A percentile compares a stretch with the other conserved stretches of the same genome.
phyloP scores from a whole-genome alignment of 495 filamentous ascomycete genomes.

The Penicillium daleae region DNA sequence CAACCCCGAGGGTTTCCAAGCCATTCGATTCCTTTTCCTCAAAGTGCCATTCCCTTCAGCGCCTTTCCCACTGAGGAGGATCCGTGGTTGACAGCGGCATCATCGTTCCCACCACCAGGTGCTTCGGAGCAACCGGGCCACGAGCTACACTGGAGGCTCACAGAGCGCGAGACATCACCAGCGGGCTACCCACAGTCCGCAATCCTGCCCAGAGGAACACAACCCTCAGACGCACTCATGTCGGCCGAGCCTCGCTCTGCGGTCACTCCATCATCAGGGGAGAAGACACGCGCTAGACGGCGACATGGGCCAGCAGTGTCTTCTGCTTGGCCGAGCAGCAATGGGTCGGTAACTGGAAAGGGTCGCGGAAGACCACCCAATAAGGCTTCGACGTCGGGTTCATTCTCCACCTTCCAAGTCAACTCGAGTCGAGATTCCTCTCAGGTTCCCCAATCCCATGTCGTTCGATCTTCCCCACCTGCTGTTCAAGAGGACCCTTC shows the following conservation, averaged over 20 bases:
- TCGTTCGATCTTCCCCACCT: conserved; percentile 35
- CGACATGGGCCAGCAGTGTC: conserved; percentile 94
- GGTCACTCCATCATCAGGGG: conserved; percentile 59
- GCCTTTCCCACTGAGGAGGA: conserved; percentile 62
- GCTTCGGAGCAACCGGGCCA: conserved; percentile 37
- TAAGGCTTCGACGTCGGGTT: conserved; percentile 72
- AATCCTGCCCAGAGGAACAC: conserved; percentile 63
- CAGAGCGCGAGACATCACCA: conserved; percentile 59
- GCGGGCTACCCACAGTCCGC: conserved; percentile 80
- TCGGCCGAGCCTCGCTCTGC: conserved; percentile 70
- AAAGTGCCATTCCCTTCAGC: conserved; percentile 63
- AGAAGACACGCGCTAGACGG: conserved; percentile 61
- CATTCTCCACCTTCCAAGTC: conserved; percentile 86
- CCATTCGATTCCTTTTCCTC: conserved; percentile 55
- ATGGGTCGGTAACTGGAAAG: conserved; percentile 69
- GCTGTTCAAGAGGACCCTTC: conserved; percentile 32
- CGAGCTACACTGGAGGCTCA: conserved; percentile 53
- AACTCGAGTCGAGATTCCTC: conserved; percentile 56
- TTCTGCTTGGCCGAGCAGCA: conserved; percentile 85
- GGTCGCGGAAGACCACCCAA: conserved; percentile 83
- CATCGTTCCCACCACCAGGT: conserved; percentile 35
- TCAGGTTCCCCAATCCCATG: conserved; percentile 31
- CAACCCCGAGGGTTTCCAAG: conserved; percentile 55
- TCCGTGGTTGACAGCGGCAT: conserved; percentile 57
- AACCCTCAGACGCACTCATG: conserved; percentile 52